Evolutionary conservation across 2,329 filamentous ascomycete species (phyloP), one percentile per base, ranked within the genome.

Genomic region (Hypoxylon sp.): DNA sequence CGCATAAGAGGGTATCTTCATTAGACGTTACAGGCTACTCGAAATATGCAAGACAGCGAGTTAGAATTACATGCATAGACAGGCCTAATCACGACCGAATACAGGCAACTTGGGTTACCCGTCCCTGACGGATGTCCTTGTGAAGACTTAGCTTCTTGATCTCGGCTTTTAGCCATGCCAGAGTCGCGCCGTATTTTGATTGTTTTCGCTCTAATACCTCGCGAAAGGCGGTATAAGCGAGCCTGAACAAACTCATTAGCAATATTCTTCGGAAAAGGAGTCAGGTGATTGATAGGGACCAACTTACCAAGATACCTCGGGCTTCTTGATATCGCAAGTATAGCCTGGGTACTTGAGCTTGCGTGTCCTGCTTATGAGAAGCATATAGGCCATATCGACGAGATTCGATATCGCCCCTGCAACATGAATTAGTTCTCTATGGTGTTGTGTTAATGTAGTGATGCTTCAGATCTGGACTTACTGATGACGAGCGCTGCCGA

Each of bases 181-280:
- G 78, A 12, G 94, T 84, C 29, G 79, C 79, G 4, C 74, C 74
- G 77, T 93, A 92, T 58, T 83, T 85, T 32, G 90, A 90, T 82
- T 97, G 94, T 76, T 91, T 93, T 71, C 83, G 85, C 50, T 78
- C 76, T 72, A 97, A 82, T 27, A 96, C 89, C 54, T 83, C 80
- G 47, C 82, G 77, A 73, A 97, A 97, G 4, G 93, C 93, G 27
- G 83, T 82, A 54, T 89, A 88, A 0, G 89, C 90, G 63, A 95
- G 81, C 82, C 90, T 91, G 67, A 19, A 23, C 23, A 27, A 23
- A 27, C 50, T 5, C 2, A 43, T 74, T 41, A 73, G 63, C 39
- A 11, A 56, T 9, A 34, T 8, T 14, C 30, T 11, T 12, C 30
- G n/a, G 29, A 14, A 11, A 3, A 25, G 19, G 23, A 16, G 30